Evolutionary conservation across 148 eudicot species (phyloP).

Genomic region (Bassia scoparia): DNA sequence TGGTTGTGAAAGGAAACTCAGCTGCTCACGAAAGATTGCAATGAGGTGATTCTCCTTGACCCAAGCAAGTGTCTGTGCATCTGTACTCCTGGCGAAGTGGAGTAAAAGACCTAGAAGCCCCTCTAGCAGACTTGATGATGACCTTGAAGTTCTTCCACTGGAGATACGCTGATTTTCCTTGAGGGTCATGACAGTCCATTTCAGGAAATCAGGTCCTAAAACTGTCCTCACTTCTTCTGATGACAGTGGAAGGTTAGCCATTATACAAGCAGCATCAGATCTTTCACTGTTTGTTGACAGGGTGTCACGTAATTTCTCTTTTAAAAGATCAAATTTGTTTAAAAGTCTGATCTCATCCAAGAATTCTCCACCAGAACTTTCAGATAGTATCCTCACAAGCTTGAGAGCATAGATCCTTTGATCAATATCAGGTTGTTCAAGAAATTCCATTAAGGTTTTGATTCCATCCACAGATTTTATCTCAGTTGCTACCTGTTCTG

Average conservation of each 20-base stretch:
- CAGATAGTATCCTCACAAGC: slow-evolving; percentile 51
- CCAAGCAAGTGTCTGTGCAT: slow-evolving; percentile 33
- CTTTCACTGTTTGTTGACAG: slow-evolving; percentile 40
- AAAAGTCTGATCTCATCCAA: slow-evolving; percentile 32
- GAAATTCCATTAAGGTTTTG: slow-evolving; percentile 38
- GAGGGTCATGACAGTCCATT: slow-evolving; percentile 46
- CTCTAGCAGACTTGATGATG: slow-evolving; percentile 42
- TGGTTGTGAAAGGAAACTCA: slow-evolving; percentile 38
- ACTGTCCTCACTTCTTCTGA: slow-evolving; percentile 44
- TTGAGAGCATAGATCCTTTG: slow-evolving; percentile 40
- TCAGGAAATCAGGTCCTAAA: slow-evolving; percentile 44
- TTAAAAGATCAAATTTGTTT: slow-evolving; percentile 41
- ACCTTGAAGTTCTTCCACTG: slow-evolving; percentile 31
- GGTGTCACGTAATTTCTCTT: slow-evolving; percentile 38
- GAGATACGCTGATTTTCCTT: slow-evolving; percentile 33
- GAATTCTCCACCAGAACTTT: slow-evolving; percentile 37
- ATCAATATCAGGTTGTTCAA: slow-evolving; percentile 43
- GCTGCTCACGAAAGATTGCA: slow-evolving; percentile 41
- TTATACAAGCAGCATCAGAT: slow-evolving; percentile 51
- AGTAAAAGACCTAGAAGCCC: slow-evolving; percentile 64
- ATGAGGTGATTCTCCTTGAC: slow-evolving; percentile 50
- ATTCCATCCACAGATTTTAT: slow-evolving; percentile 51
- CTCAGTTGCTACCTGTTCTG: slow-evolving; percentile 51
- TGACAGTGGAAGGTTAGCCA: slow-evolving; percentile 54
- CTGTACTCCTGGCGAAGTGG: slow-evolving; percentile 45